Percentiles rank a stretch among this genome's conserved stretches.
Evolutionary conservation across 139 green algal species (phyloP).

Genomic region (Monoraphidium neglectum): DNA sequence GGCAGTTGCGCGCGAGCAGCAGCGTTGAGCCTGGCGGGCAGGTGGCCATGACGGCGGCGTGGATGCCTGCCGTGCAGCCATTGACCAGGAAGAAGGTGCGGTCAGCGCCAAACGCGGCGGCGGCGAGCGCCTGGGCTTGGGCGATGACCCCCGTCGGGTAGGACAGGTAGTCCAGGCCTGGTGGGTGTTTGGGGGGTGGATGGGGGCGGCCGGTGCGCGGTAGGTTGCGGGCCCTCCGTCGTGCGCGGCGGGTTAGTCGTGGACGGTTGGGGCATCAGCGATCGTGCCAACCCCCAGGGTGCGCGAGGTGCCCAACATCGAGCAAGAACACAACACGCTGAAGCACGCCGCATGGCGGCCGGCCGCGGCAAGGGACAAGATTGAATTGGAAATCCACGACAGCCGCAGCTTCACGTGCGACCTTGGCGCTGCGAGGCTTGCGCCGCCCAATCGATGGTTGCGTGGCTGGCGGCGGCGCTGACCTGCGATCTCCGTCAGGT

Average conservation of each 20-base stretch:
- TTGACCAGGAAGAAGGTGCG: constrained; percentile 93
- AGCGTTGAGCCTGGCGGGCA: constrained; percentile 62
- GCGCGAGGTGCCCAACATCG: too few relatives aligned
- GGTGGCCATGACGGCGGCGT: constrained; percentile 67
- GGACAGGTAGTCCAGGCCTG: constrained; percentile 81
- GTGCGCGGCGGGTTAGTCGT: background rate
- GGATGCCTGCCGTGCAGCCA: constrained; percentile 81
- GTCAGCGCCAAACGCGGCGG: constrained; percentile 71
- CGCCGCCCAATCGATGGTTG: too few relatives aligned
- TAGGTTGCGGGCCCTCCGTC: background rate
- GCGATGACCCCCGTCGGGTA: constrained; percentile 71
- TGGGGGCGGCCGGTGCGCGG: too few relatives aligned
- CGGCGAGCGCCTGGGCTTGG: constrained; percentile 74
- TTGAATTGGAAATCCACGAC: too few relatives aligned
- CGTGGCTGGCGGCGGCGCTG: too few relatives aligned
- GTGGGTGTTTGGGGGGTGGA: background rate
- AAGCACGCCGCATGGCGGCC: too few relatives aligned
- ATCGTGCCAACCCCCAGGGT: too few relatives aligned
- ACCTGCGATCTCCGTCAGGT: constrained; percentile 81
- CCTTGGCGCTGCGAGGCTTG: too few relatives aligned
- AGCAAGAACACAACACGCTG: too few relatives aligned
- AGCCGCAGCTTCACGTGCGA: too few relatives aligned
- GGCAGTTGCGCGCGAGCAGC: constrained; percentile 84
- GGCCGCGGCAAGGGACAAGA: too few relatives aligned
- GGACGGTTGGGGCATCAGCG: background rate